These are phyloP conservation scores for Salvia miltiorrhiza DNA, from an alignment of 257 asterid genomes.

Conservation along the genomic window DNA sequence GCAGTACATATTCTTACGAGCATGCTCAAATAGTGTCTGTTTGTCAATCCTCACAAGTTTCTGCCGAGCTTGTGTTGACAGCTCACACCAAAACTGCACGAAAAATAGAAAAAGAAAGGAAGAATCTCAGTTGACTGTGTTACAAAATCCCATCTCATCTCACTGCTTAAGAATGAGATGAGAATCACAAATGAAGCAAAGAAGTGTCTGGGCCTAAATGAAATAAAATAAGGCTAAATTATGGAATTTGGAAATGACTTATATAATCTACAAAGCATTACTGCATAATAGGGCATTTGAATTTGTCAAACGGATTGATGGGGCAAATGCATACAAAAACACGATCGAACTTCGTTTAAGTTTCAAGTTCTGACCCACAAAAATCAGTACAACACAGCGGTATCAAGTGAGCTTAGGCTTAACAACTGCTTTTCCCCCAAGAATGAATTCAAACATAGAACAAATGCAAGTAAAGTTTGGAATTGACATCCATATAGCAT, in stretches of 20 bases:
- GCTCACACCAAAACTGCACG: constrained; percentile 91
- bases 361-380: constrained; percentile 2
- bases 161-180: neutral
- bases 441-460: neutral
- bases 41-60: constrained; percentile 79
- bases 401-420: neutral
- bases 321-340: neutral
- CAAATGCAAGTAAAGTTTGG: neutral
- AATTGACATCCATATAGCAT: constrained; percentile 4
- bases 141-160: neutral
- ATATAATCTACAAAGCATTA: neutral
- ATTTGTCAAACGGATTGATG: neutral
- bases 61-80: constrained; percentile 79
- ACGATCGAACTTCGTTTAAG: neutral
- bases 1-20: constrained; percentile 97
- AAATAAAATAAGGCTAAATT: neutral
- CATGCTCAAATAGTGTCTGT: constrained; percentile 88
- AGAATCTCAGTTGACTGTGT: neutral
- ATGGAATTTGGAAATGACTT: neutral
- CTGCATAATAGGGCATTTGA: neutral
- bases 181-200: neutral
- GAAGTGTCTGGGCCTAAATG: neutral
- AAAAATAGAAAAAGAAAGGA: neutral
- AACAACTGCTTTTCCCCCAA: neutral
- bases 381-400: constrained; percentile 3